phyloP scores from a whole-genome alignment of 2,329 filamentous ascomycete genomes.

The Bisporella sp. region DNA sequence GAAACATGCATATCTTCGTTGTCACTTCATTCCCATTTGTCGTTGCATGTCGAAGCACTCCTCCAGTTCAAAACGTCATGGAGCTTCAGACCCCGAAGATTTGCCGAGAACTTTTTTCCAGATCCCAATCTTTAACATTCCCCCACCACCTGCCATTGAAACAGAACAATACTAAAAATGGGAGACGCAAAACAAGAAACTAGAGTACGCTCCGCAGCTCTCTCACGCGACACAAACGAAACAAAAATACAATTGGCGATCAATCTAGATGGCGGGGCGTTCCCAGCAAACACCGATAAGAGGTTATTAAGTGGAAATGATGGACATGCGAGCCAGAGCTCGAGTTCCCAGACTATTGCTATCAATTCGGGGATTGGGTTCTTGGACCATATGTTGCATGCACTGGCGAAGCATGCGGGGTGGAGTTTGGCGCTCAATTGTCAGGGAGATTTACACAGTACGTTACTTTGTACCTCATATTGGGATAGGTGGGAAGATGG shows the following conservation, averaged over 20 bases:
- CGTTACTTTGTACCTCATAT: slow-evolving; percentile 27
- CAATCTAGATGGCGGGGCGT: slow-evolving; percentile 84
- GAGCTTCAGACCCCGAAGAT: background rate
- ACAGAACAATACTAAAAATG: background rate
- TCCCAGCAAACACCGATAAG: slow-evolving; percentile 57
- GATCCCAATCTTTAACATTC: background rate
- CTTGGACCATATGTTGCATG: slow-evolving; percentile 97
- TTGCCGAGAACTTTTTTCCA: background rate
- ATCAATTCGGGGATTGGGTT: slow-evolving; percentile 95
- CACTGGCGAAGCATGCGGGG: slow-evolving; percentile 88
- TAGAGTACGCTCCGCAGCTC: slow-evolving; percentile 58
- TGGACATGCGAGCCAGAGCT: slow-evolving; percentile 76
- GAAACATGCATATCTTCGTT: slow-evolving; percentile 37
- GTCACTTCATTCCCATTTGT: background rate
- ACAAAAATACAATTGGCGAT: slow-evolving; percentile 92
- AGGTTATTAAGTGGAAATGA: slow-evolving; percentile 44
- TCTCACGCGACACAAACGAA: slow-evolving; percentile 93
- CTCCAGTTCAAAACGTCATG: background rate
- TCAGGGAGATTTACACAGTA: slow-evolving; percentile 86
- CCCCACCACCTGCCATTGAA: background rate
- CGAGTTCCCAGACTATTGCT: slow-evolving; percentile 76
- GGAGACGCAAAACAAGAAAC: slow-evolving; percentile 15
- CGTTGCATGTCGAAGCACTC: background rate
- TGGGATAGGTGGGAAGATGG: background rate
- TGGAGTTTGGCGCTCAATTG: slow-evolving; percentile 84